phyloP scores from a whole-genome alignment of 345 rosid species.

The Rhizophora mangle region DNA sequence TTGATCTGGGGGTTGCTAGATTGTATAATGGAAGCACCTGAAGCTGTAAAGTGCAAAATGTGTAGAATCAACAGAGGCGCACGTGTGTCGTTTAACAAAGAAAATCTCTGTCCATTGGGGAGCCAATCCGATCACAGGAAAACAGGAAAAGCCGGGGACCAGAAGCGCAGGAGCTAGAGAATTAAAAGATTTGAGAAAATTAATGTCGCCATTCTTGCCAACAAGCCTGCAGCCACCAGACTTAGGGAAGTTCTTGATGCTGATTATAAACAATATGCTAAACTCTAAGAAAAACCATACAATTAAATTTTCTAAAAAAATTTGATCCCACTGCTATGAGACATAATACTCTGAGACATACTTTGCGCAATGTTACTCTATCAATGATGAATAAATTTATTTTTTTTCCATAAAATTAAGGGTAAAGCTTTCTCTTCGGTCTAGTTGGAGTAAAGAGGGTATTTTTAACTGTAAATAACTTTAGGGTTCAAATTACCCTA shows the following conservation, averaged over 20 bases:
- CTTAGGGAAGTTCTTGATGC: constrained; percentile 3
- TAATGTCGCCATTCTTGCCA: constrained; percentile 19
- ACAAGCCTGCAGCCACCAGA: constrained; percentile 22
- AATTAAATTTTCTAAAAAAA: constrained; percentile 5
- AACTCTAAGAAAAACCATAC: too few species aligned
- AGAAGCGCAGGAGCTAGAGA: constrained; percentile 11
- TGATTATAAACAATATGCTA: constrained; percentile 14
- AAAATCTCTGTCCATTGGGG: constrained; percentile 10
- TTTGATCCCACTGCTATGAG: too few species aligned
- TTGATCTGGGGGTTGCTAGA: background rate
- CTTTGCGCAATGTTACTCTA: too few species aligned
- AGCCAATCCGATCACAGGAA: constrained; percentile 21
- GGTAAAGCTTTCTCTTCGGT: too few species aligned
- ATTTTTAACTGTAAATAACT: too few species aligned
- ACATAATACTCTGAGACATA: too few species aligned
- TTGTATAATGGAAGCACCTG: constrained; percentile 24
- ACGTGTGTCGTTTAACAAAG: constrained; percentile 26
- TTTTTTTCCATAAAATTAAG: too few species aligned
- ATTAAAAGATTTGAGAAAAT: background rate
- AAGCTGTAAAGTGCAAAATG: constrained; percentile 20
- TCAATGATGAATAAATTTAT: too few species aligned
- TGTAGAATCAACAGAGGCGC: constrained; percentile 22
- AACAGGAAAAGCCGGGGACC: constrained; percentile 28
- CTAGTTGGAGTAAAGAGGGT: too few species aligned
- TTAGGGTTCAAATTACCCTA: too few species aligned